Conservation (phyloP, 2,329 filamentous ascomycete species). For the Curvularia verruculosa region DNA sequence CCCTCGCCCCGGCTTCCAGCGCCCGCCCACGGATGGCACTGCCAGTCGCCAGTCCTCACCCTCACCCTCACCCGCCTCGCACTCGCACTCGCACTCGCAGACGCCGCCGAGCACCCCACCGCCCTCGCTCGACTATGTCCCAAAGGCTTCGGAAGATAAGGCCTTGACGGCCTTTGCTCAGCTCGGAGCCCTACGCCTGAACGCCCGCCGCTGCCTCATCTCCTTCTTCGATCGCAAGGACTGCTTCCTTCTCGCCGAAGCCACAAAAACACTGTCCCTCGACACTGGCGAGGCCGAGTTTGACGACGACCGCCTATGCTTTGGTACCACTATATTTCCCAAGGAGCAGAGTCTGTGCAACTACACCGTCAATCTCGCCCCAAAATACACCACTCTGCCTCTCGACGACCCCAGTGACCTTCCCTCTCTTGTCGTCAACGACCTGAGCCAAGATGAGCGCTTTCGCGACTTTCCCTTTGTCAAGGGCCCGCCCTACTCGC, state of each 20-base stretch:
- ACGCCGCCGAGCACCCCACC: conserved; percentile 20
- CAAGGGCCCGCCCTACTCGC: conserved; percentile 36
- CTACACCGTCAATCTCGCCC: conserved; percentile 41
- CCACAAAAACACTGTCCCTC: conserved; percentile 39
- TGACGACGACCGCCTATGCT: conserved; percentile 39
- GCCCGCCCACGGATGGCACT: conserved; percentile 25
- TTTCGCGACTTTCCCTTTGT: conserved; percentile 47
- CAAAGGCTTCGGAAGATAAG: conserved; percentile 39
- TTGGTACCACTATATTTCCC: conserved; percentile 43
- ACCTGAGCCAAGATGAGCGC: conserved; percentile 45
- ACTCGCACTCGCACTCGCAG: conserved; percentile 23
- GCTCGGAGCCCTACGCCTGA: conserved; percentile 47
- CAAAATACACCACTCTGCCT: conserved; percentile 19
- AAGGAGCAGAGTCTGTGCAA: conserved; percentile 44
- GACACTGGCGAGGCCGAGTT: conserved; percentile 36
- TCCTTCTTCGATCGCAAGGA: conserved; percentile 49
- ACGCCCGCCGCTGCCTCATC: conserved; percentile 45
- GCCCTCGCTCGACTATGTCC: conserved; percentile 13
- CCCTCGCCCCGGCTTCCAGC: conserved; percentile 39
- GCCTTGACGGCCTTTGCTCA: conserved; percentile 49
- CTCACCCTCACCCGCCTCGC: conserved; percentile 18
- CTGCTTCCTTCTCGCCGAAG: conserved; percentile 47
- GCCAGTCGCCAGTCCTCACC: conserved; percentile 27
- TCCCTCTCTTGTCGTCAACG: conserved; percentile 42
- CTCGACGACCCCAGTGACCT: conserved; percentile 26